These are phyloP conservation scores for Diaporthe velutina DNA, from an alignment of 2,329 filamentous ascomycete species.

Conservation along the genomic window DNA sequence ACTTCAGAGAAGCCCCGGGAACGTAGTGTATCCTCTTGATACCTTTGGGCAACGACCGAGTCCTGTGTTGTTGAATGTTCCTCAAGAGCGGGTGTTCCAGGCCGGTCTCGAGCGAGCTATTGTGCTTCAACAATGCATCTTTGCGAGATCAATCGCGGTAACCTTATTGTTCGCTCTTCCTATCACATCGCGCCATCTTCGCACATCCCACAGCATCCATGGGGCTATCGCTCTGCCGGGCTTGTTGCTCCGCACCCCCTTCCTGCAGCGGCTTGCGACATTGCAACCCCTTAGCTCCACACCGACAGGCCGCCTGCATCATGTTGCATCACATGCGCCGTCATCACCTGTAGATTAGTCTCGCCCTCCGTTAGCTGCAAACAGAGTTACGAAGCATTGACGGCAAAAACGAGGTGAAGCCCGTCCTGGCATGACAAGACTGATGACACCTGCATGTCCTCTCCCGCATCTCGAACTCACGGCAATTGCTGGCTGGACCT, in stretches of 20 bases:
- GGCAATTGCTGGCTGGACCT: constrained; percentile 2
- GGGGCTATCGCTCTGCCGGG: constrained; percentile 27
- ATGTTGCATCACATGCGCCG: constrained; percentile 37
- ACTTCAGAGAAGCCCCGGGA: neutral
- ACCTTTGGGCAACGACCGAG: neutral
- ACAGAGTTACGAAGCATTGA: neutral
- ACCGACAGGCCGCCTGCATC: constrained; percentile 37
- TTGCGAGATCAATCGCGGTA: constrained; percentile 24
- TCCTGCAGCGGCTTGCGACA: constrained; percentile 30
- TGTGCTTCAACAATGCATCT: constrained; percentile 8
- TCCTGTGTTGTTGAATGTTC: neutral
- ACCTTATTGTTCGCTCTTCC: constrained; percentile 7
- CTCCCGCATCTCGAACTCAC: neutral
- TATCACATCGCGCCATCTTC: neutral
- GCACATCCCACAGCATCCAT: neutral
- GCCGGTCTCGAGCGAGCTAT: neutral
- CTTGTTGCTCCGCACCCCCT: constrained; percentile 34
- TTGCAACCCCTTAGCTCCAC: constrained; percentile 34
- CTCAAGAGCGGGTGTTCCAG: neutral
- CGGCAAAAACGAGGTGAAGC: constrained; percentile 21
- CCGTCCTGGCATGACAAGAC: constrained; percentile 9
- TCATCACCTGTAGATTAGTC: constrained; percentile 3
- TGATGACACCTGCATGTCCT: constrained; percentile 14
- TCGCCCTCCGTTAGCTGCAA: neutral
- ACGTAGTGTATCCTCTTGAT: neutral